These are phyloP conservation scores for Cokeromyces recurvatus DNA, from an alignment of 371 early-diverging fungal species.

Conservation along the genomic window DNA sequence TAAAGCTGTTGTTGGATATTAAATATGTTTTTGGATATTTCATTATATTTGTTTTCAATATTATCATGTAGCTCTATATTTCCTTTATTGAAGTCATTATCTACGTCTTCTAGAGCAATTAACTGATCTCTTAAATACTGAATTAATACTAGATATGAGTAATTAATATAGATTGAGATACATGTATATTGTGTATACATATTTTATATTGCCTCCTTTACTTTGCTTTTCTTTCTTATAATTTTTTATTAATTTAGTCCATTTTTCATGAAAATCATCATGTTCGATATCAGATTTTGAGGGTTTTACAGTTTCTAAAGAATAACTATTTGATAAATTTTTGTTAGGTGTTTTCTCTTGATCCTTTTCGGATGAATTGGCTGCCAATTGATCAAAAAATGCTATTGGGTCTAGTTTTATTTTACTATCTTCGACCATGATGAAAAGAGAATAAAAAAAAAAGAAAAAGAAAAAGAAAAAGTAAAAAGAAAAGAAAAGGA, in stretches of 20 bases:
- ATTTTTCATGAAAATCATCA: conserved; percentile 5
- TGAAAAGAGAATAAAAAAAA: conserved; percentile 7
- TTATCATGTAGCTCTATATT: conserved; percentile 20
- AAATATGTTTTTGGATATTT: conserved; percentile 15
- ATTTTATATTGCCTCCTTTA: background rate
- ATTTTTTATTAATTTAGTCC: conserved; percentile 18
- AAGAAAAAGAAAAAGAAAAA: too few relatives aligned
- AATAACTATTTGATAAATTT: background rate
- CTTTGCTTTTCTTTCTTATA: conserved; percentile 26
- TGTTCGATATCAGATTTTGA: background rate
- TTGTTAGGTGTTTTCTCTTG: background rate
- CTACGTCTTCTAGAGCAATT: conserved; percentile 22
- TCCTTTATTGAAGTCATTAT: conserved; percentile 21
- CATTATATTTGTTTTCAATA: conserved; percentile 19
- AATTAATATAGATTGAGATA: background rate
- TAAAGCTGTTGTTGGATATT: conserved; percentile 14
- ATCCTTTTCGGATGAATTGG: conserved; percentile 9
- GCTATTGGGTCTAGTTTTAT: conserved; percentile 18
- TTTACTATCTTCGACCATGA: background rate
- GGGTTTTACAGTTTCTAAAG: background rate
- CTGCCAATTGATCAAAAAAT: conserved; percentile 20
- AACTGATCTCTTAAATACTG: conserved; percentile 20
- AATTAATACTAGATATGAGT: conserved; percentile 21
- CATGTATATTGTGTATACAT: background rate
- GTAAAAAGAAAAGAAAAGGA: conserved; percentile 1